These are phyloP conservation scores for Batrachochytrium dendrobatidis DNA, from an alignment of 371 early-diverging fungal genomes.

Conservation along the genomic window DNA sequence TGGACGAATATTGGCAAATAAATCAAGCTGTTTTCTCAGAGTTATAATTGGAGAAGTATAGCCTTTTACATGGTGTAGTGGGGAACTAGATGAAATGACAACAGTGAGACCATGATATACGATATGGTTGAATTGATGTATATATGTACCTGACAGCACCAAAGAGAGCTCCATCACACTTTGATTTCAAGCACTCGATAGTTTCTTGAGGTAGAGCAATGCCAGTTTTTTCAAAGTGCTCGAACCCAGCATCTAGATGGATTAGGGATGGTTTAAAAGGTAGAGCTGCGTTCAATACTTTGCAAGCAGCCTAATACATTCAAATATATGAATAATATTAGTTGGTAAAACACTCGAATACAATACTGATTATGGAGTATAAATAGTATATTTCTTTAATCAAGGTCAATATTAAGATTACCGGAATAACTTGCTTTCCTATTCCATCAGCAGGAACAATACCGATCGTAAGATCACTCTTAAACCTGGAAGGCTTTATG, in stretches of 20 bases:
- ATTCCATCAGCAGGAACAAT: slow-evolving; percentile 94
- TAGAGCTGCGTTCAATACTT: slow-evolving; percentile 69
- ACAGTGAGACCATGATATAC: slow-evolving; percentile 1
- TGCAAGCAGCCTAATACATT: slow-evolving; percentile 80
- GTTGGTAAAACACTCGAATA: not conserved
- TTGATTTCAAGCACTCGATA: slow-evolving; percentile 59
- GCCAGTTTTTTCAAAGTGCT: slow-evolving; percentile 85
- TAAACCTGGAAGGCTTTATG: no score
- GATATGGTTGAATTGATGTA: no score
- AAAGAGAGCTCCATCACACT: slow-evolving; percentile 90
- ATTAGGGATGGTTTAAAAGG: slow-evolving; percentile 64
- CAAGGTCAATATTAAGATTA: no score
- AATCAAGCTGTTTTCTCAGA: slow-evolving; percentile 81
- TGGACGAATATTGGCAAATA: slow-evolving; percentile 92
- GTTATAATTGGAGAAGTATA: slow-evolving; percentile 95
- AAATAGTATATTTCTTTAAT: no score
- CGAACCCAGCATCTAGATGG: slow-evolving; percentile 87
- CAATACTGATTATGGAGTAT: no score
- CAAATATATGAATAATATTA: slow-evolving; percentile 2
- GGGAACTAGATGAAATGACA: slow-evolving; percentile 72
- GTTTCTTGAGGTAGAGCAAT: slow-evolving; percentile 83
- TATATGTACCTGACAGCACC: slow-evolving; percentile 81
- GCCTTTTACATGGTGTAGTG: slow-evolving; percentile 91
- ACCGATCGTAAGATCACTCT: slow-evolving; percentile 61
- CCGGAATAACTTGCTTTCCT: slow-evolving; percentile 84